Evolutionary conservation across 116 monocot genomes (phyloP).

Genomic region (Papilionanthe hybrid): DNA sequence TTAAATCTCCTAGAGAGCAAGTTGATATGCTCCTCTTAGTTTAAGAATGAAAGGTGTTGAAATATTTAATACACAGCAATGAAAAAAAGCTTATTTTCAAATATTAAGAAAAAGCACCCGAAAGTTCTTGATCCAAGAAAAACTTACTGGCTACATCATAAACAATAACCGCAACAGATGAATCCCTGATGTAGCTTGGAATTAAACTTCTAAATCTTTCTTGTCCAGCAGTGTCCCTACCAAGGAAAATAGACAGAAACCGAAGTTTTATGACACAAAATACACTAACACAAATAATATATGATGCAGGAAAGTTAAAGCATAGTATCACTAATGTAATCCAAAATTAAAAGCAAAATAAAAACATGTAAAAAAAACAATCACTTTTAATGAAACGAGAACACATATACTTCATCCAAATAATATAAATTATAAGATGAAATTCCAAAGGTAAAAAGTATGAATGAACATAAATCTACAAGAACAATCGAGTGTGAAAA

Average conservation of each 20-base stretch:
- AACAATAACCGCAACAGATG: constrained; percentile 28
- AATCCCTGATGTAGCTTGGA: constrained; percentile 42
- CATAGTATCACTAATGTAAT: background rate
- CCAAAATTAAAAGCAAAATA: background rate
- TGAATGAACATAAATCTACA: too few relatives aligned
- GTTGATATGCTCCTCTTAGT: background rate
- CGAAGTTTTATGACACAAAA: background rate
- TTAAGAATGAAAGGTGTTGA: background rate
- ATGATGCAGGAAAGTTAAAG: background rate
- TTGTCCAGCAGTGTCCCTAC: constrained; percentile 29
- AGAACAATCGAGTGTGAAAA: too few relatives aligned
- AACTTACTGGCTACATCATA: constrained; percentile 39
- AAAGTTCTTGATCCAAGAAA: background rate
- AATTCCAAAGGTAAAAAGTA: too few relatives aligned
- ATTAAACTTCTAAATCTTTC: constrained; percentile 38
- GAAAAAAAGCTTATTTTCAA: background rate
- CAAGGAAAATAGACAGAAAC: background rate
- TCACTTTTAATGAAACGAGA: too few relatives aligned
- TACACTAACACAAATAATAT: background rate
- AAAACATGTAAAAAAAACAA: background rate
- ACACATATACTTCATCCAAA: too few relatives aligned
- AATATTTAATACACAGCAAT: background rate
- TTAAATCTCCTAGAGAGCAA: background rate
- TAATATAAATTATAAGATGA: too few relatives aligned
- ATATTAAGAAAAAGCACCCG: background rate